phyloP scores from a whole-genome alignment of 2,329 filamentous ascomycete genomes.

The Ophiostoma populinum region DNA sequence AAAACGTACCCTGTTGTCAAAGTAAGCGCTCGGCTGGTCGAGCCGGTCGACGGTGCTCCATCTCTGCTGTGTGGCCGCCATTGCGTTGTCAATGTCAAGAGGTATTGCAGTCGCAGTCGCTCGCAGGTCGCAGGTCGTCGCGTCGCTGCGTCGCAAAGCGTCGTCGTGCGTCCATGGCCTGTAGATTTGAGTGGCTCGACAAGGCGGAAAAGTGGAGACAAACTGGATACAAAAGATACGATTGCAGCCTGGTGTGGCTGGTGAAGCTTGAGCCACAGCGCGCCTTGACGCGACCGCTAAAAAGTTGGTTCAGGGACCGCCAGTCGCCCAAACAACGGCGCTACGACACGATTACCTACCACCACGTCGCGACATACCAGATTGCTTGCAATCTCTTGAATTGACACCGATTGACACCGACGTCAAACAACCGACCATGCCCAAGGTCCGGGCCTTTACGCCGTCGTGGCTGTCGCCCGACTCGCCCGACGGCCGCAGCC shows the following conservation, averaged over 20 bases:
- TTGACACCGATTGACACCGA: too few relatives aligned
- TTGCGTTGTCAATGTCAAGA: too few relatives aligned
- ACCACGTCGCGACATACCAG: neutral
- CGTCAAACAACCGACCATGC: conserved; percentile 59
- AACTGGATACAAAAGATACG: too few relatives aligned
- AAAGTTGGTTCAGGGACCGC: conserved; percentile 2
- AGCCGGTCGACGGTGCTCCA: conserved; percentile 75
- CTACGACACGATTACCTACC: conserved; percentile 1
- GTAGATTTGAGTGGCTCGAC: conserved; percentile 1
- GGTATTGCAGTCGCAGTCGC: neutral
- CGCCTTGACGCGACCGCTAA: conserved; percentile 7
- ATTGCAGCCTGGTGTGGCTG: conserved; percentile 4
- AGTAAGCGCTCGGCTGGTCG: conserved; percentile 91
- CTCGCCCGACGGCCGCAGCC: conserved; percentile 56
- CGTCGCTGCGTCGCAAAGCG: neutral
- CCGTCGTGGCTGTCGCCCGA: conserved; percentile 65
- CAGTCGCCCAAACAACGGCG: conserved; percentile 1
- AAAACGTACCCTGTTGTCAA: conserved; percentile 53
- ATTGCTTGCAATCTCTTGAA: too few relatives aligned
- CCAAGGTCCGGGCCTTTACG: conserved; percentile 69
- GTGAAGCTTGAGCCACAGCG: conserved; percentile 9
- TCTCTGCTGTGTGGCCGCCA: conserved; percentile 11
- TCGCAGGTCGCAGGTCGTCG: neutral
- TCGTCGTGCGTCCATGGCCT: neutral
- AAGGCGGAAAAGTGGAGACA: conserved; percentile 1